A percentile compares a stretch with the other conserved stretches of the same genome.
Evolutionary conservation across 495 filamentous ascomycete species (phyloP).

Genomic region (Trichoderma virens): DNA sequence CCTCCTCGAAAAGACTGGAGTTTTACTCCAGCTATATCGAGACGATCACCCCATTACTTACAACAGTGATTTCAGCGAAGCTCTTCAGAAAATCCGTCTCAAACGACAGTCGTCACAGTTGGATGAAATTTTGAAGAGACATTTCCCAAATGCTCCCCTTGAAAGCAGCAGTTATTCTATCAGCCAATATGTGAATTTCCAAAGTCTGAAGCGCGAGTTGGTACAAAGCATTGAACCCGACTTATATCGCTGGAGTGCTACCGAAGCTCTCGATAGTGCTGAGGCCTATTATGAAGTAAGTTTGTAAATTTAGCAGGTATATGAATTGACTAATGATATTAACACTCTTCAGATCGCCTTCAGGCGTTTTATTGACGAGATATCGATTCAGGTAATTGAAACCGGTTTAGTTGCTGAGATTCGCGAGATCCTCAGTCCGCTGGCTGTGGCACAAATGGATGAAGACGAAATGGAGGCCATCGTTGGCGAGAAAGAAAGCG

Average conservation of each 20-base stretch:
- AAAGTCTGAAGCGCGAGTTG: neutral
- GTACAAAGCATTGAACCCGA: slow-evolving; percentile 18
- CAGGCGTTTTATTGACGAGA: slow-evolving; percentile 48
- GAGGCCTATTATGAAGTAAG: slow-evolving; percentile 35
- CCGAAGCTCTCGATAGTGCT: slow-evolving; percentile 25
- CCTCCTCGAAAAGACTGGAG: slow-evolving; percentile 23
- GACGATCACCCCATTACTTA: slow-evolving; percentile 46
- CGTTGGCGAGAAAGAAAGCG: slow-evolving; percentile 49
- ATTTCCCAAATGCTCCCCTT: neutral
- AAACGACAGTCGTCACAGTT: slow-evolving; percentile 24
- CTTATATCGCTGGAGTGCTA: slow-evolving; percentile 22
- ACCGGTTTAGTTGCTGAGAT: slow-evolving; percentile 40
- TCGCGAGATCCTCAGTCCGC: neutral
- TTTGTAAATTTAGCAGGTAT: neutral
- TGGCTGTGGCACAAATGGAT: neutral
- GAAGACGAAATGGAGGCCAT: slow-evolving; percentile 28
- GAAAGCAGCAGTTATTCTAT: slow-evolving; percentile 11
- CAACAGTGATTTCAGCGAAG: slow-evolving; percentile 48
- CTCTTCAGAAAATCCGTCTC: slow-evolving; percentile 32
- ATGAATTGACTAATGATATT: neutral
- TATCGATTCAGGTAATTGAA: slow-evolving; percentile 46
- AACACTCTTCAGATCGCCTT: slow-evolving; percentile 45
- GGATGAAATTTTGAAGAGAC: slow-evolving; percentile 17
- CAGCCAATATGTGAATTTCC: slow-evolving; percentile 9
- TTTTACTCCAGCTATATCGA: slow-evolving; percentile 29